Percentiles rank a stretch among this genome's conserved stretches.
These are phyloP conservation scores for Aureobasidium musti DNA, from an alignment of 2,329 filamentous ascomycete genomes.

Conservation along the genomic window DNA sequence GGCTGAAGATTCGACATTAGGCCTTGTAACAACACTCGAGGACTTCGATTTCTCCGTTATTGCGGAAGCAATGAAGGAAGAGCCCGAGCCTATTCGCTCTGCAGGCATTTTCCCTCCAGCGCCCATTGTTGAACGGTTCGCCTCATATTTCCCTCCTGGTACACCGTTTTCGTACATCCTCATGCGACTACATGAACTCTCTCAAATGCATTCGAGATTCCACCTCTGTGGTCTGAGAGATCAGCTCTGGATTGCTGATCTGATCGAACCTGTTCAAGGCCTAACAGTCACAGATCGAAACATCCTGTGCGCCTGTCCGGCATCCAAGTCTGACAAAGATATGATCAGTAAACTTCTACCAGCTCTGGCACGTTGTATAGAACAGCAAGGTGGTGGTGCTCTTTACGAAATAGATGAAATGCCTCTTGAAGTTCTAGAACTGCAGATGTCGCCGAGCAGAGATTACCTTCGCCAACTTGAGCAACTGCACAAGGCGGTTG, in stretches of 20 bases:
- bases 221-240: constrained; percentile 67
- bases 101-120: constrained; percentile 76
- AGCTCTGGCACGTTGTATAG: constrained; percentile 69
- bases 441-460: constrained; percentile 47
- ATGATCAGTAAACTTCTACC: constrained; percentile 55
- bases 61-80: constrained; percentile 60
- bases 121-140: constrained; percentile 71
- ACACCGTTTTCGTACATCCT: constrained; percentile 85
- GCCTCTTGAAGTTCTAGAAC: constrained; percentile 72
- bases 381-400: constrained; percentile 64
- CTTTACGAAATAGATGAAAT: constrained; percentile 71
- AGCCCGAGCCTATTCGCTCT: constrained; percentile 65
- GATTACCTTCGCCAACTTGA: constrained; percentile 71
- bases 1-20: constrained; percentile 53
- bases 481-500: constrained; percentile 74
- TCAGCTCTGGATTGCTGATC: constrained; percentile 67
- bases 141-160: constrained; percentile 75
- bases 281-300: constrained; percentile 74
- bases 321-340: constrained; percentile 55
- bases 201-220: constrained; percentile 65
- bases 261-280: constrained; percentile 68
- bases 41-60: constrained; percentile 66
- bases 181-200: constrained; percentile 70
- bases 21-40: constrained; percentile 78
- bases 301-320: constrained; percentile 71